These are phyloP conservation scores for Geosmithia morbida DNA, from an alignment of 2,329 filamentous ascomycete species.

Conservation along the genomic window DNA sequence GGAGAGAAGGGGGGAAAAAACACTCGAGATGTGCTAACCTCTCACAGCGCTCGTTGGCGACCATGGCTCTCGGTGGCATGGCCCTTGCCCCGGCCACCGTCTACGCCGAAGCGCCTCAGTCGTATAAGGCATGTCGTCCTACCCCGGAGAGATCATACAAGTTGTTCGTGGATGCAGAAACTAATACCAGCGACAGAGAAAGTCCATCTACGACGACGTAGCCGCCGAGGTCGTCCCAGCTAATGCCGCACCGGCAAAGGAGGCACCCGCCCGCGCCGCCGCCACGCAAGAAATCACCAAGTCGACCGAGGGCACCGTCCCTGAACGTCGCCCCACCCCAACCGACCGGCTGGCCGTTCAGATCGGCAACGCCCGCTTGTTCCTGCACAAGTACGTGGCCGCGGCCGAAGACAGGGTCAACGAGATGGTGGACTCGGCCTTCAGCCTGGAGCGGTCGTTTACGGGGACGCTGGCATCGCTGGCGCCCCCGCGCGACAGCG, in stretches of 20 bases:
- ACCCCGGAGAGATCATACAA: neutral
- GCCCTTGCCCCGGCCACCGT: slow-evolving; percentile 31
- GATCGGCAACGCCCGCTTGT: slow-evolving; percentile 66
- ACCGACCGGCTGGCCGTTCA: slow-evolving; percentile 80
- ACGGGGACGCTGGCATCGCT: slow-evolving; percentile 80
- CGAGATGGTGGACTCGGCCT: slow-evolving; percentile 61
- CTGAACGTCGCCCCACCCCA: slow-evolving; percentile 48
- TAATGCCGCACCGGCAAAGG: slow-evolving; percentile 12
- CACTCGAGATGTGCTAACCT: slow-evolving; percentile 3
- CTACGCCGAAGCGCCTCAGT: slow-evolving; percentile 34
- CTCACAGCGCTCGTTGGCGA: slow-evolving; percentile 35
- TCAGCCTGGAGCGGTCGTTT: slow-evolving; percentile 78
- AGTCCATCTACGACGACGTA: slow-evolving; percentile 71
- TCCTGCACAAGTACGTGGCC: slow-evolving; percentile 62
- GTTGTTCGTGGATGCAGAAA: neutral
- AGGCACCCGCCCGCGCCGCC: slow-evolving; percentile 6
- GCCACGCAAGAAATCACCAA: slow-evolving; percentile 1
- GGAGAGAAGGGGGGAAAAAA: neutral
- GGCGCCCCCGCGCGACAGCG: slow-evolving; percentile 70
- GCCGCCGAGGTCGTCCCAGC: slow-evolving; percentile 24
- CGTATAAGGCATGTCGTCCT: slow-evolving; percentile 14
- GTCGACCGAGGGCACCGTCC: slow-evolving; percentile 5
- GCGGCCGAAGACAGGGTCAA: slow-evolving; percentile 74
- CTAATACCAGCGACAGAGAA: slow-evolving; percentile 23
- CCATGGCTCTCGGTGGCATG: slow-evolving; percentile 32